Evolutionary conservation across 2,329 filamentous ascomycete species (phyloP).

Genomic region (Aspergillus quadricinctus): DNA sequence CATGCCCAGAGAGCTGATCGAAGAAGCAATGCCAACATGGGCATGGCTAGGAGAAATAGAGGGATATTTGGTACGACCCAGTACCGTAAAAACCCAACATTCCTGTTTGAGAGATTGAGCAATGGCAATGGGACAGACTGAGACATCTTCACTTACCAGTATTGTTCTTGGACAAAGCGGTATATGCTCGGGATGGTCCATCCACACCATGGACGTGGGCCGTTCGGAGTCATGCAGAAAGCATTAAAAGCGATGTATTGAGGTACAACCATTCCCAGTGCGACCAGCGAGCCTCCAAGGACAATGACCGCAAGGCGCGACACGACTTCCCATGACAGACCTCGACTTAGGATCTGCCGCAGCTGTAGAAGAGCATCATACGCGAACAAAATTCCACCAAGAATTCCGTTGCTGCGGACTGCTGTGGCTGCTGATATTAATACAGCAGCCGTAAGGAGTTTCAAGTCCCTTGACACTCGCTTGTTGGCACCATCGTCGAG

Average conservation of each 20-base stretch:
- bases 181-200: slow-evolving; percentile 79
- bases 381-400: slow-evolving; percentile 74
- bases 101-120: slow-evolving; percentile 53
- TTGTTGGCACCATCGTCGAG: slow-evolving; percentile 27
- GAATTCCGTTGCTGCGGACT: slow-evolving; percentile 79
- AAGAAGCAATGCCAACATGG: slow-evolving; percentile 66
- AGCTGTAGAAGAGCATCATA: slow-evolving; percentile 52
- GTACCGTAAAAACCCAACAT: slow-evolving; percentile 81
- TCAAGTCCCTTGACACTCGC: slow-evolving; percentile 38
- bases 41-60: slow-evolving; percentile 77
- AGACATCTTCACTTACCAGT: slow-evolving; percentile 63
- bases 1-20: slow-evolving; percentile 54
- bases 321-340: slow-evolving; percentile 36
- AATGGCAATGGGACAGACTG: neutral
- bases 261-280: slow-evolving; percentile 63
- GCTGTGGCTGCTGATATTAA: slow-evolving; percentile 68
- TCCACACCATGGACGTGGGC: slow-evolving; percentile 68
- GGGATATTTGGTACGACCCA: slow-evolving; percentile 86
- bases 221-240: slow-evolving; percentile 54
- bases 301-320: slow-evolving; percentile 56
- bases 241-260: slow-evolving; percentile 70
- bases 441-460: slow-evolving; percentile 59
- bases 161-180: slow-evolving; percentile 78
- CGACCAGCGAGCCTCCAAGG: slow-evolving; percentile 64
- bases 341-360: slow-evolving; percentile 38